Conservation (phyloP, 2,329 filamentous ascomycete genomes). For the Orbilia javanica region DNA sequence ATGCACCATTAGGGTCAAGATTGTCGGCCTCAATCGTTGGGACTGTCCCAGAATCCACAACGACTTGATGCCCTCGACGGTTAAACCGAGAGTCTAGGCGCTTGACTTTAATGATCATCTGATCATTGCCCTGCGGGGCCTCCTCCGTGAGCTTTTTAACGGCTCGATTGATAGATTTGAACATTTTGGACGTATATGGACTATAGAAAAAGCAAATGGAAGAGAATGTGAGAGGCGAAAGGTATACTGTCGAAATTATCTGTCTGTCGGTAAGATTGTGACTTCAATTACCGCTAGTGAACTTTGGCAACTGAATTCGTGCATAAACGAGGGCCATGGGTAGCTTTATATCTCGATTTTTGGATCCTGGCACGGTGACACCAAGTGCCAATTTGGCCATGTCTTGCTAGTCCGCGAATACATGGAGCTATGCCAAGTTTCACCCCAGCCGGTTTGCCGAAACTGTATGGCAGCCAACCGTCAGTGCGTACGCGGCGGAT, state of each 20-base stretch:
- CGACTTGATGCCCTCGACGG: constrained; percentile 40
- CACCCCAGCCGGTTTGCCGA: constrained; percentile 9
- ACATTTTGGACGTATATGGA: constrained; percentile 38
- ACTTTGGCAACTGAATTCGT: neutral
- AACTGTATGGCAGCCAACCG: constrained; percentile 26
- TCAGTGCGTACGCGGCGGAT: constrained; percentile 10
- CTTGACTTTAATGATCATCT: constrained; percentile 59
- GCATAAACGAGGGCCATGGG: constrained; percentile 11
- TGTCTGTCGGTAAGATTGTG: neutral
- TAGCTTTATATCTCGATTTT: neutral
- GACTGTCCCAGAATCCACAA: constrained; percentile 55
- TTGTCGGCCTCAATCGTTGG: constrained; percentile 43
- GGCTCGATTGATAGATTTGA: constrained; percentile 49
- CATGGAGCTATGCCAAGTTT: constrained; percentile 8
- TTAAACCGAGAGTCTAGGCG: constrained; percentile 54
- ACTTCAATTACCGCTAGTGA: neutral
- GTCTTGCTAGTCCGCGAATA: constrained; percentile 17
- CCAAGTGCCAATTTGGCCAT: neutral
- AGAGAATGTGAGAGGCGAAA: neutral
- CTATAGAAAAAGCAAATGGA: constrained; percentile 9
- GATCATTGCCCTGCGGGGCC: constrained; percentile 55
- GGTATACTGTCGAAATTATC: neutral
- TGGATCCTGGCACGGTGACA: constrained; percentile 7
- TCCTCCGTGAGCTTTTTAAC: constrained; percentile 59
- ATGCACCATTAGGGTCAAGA: constrained; percentile 46